These are phyloP conservation scores for Mortierella sp. DNA, from an alignment of 371 early-diverging fungal genomes.

Conservation along the genomic window DNA sequence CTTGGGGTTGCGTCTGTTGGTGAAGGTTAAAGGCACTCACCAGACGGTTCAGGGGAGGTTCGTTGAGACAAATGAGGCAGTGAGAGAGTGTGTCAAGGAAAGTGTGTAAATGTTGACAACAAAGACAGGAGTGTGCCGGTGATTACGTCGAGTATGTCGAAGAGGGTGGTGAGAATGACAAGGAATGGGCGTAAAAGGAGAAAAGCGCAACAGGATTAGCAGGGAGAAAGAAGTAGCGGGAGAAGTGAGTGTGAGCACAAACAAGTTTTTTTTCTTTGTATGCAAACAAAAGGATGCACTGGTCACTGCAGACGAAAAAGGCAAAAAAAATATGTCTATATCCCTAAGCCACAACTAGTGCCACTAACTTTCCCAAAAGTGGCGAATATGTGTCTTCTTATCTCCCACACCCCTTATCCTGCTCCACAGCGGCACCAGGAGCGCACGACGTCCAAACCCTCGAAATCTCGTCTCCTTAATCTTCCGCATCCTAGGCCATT, in stretches of 20 bases:
- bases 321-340: neutral
- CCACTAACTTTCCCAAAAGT: neutral
- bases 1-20: neutral
- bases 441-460: neutral
- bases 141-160: neutral
- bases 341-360: neutral
- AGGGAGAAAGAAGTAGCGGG: neutral
- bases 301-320: neutral
- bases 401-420: neutral
- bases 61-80: too few species aligned
- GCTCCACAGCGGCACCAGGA: neutral
- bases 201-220: neutral
- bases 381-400: neutral
- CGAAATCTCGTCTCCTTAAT: neutral
- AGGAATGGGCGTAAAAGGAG: constrained; percentile 1
- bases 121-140: neutral
- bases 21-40: neutral
- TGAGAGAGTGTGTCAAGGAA: too few species aligned
- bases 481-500: neutral
- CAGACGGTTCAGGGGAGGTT: neutral
- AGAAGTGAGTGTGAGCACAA: neutral
- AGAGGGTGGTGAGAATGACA: neutral
- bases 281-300: too few species aligned
- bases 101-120: neutral
- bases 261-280: neutral